These are phyloP conservation scores for Styphnolobium japonicum DNA, from an alignment of 306 rosid genomes.

Conservation along the genomic window DNA sequence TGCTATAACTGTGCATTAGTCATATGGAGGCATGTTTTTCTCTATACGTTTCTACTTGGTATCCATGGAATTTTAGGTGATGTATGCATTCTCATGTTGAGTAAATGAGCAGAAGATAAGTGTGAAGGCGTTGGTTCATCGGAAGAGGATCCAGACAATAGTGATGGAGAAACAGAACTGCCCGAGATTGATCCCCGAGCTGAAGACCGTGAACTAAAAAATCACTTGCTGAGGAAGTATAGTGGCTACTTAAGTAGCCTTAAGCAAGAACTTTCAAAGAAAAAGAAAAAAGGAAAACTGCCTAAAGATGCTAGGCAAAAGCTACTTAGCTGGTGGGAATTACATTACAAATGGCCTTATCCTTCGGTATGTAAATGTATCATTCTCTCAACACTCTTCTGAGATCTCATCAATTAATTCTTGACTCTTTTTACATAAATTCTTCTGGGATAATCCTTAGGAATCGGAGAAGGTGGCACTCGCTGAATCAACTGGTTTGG, in stretches of 20 bases:
- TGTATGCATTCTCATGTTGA: background rate
- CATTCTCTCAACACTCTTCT: background rate
- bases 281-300: slow-evolving; percentile 91
- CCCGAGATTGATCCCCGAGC: slow-evolving; percentile 86
- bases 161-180: slow-evolving; percentile 81
- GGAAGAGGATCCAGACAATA: slow-evolving; percentile 83
- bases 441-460: slow-evolving; percentile 24
- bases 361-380: slow-evolving; percentile 61
- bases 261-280: slow-evolving; percentile 96
- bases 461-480: slow-evolving; percentile 96
- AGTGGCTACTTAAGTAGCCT: slow-evolving; percentile 95
- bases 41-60: background rate
- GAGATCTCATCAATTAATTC: background rate
- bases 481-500: slow-evolving; percentile 95
- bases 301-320: slow-evolving; percentile 99
- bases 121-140: slow-evolving; percentile 77
- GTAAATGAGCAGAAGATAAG: slow-evolving; percentile 62
- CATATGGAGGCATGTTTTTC: background rate
- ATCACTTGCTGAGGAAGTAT: slow-evolving; percentile 77
- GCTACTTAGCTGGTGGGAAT: slow-evolving; percentile 97
- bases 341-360: slow-evolving; percentile 98
- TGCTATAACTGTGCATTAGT: background rate
- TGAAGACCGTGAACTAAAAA: slow-evolving; percentile 91
- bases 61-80: no score
- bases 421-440: background rate